phyloP scores from a whole-genome alignment of 208 protist species.

The Giardia duodenalis region DNA sequence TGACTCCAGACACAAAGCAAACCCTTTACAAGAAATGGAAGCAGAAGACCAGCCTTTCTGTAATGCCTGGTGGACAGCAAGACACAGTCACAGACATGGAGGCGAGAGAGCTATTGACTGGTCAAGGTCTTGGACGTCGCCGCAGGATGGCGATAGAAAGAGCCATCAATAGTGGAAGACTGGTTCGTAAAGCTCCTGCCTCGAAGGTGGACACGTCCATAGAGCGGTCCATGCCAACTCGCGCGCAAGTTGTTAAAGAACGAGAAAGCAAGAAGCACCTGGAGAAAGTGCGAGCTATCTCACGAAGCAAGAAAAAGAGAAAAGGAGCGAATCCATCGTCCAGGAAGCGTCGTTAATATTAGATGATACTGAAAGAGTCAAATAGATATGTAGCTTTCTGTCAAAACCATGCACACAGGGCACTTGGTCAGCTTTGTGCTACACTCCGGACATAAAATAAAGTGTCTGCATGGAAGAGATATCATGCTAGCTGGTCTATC shows the following conservation, averaged over 20 bases:
- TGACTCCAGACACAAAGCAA: background rate
- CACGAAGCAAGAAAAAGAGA: too few species aligned
- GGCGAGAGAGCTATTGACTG: background rate
- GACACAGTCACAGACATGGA: background rate
- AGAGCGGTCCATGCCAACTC: background rate
- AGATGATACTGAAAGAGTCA: too few species aligned
- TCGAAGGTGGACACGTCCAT: background rate
- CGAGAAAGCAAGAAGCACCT: background rate
- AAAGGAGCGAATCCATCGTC: too few species aligned
- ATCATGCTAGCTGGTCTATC: too few species aligned
- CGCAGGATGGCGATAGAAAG: background rate
- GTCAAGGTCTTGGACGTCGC: background rate
- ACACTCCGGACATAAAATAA: too few species aligned
- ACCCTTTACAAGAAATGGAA: background rate
- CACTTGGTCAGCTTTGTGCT: too few species aligned
- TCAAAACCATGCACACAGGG: too few species aligned
- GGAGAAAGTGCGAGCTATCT: background rate
- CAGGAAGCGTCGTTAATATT: too few species aligned
- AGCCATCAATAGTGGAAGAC: background rate
- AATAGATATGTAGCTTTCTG: too few species aligned
- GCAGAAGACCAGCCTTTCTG: background rate
- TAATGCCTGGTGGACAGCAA: background rate
- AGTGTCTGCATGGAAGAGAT: too few species aligned
- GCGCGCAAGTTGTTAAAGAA: background rate
- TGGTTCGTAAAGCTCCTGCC: background rate